Conservation (phyloP, 805 yeast genomes). For the Blastobotrys chiropterorum region DNA sequence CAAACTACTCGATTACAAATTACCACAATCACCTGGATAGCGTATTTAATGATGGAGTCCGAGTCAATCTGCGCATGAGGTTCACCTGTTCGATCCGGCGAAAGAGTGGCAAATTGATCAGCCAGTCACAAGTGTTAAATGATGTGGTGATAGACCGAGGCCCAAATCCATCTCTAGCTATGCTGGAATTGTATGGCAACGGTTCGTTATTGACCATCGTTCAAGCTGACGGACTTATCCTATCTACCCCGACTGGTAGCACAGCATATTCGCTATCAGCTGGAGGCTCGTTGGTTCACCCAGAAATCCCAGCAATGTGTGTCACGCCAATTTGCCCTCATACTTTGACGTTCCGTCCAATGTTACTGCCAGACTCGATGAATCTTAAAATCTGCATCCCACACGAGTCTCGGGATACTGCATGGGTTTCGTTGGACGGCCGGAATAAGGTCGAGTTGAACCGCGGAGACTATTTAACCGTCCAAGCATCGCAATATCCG, state of each 20-base stretch:
- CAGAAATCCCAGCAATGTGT: slow-evolving; percentile 85
- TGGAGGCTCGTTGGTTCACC: slow-evolving; percentile 92
- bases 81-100: slow-evolving; percentile 71
- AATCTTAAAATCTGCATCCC: slow-evolving; percentile 77
- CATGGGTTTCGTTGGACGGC: slow-evolving; percentile 96
- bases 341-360: slow-evolving; percentile 87
- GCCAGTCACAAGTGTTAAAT: slow-evolving; percentile 33
- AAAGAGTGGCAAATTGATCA: slow-evolving; percentile 53
- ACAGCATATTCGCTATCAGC: slow-evolving; percentile 95
- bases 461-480: slow-evolving; percentile 77
- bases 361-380: slow-evolving; percentile 91
- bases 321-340: slow-evolving; percentile 97
- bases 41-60: slow-evolving; percentile 65
- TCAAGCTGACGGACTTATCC: slow-evolving; percentile 88
- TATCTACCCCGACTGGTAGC: slow-evolving; percentile 94
- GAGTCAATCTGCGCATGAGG: slow-evolving; percentile 78
- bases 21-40: slow-evolving; percentile 52
- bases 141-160: slow-evolving; percentile 92
- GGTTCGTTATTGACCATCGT: slow-evolving; percentile 79
- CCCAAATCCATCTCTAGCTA: slow-evolving; percentile 86
- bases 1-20: slow-evolving; percentile 74
- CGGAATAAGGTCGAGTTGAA: slow-evolving; percentile 71
- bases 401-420: slow-evolving; percentile 66
- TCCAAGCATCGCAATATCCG: slow-evolving; percentile 80
- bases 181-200: slow-evolving; percentile 85